Evolutionary conservation across 2,329 filamentous ascomycete species (phyloP).

Genomic region (Rhexocercosporidium sp.): DNA sequence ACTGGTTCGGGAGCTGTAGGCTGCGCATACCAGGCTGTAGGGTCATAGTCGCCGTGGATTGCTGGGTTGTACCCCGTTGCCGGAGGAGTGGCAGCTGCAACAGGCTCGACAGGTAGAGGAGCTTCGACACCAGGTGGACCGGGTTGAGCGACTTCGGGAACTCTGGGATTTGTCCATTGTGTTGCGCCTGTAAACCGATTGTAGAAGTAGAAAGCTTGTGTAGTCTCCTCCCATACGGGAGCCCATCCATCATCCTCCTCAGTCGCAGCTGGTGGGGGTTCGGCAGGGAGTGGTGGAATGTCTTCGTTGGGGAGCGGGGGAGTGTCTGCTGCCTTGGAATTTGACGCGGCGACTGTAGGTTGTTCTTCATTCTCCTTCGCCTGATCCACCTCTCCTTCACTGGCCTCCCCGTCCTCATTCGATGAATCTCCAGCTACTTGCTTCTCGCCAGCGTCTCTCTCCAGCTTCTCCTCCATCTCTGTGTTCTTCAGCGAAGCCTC

Average conservation of each 20-base stretch:
- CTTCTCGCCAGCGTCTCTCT: background rate
- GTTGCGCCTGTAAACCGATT: constrained; percentile 77
- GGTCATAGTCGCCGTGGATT: constrained; percentile 96
- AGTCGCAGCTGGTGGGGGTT: constrained; percentile 48
- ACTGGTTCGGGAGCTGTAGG: constrained; percentile 48
- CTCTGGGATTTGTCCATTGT: constrained; percentile 87
- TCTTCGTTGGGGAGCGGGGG: constrained; percentile 41
- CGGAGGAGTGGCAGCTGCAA: constrained; percentile 41
- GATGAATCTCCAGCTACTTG: background rate
- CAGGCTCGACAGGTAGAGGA: constrained; percentile 35
- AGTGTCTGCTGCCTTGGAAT: constrained; percentile 14
- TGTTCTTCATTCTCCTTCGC: constrained; percentile 19
- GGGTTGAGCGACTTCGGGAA: constrained; percentile 52
- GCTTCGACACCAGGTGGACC: constrained; percentile 41
- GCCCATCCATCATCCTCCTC: constrained; percentile 81
- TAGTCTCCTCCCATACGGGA: constrained; percentile 73
- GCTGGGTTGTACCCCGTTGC: constrained; percentile 85
- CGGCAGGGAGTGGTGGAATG: constrained; percentile 48
- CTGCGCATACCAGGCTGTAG: constrained; percentile 91
- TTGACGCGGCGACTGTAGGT: constrained; percentile 12
- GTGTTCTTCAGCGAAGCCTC: background rate
- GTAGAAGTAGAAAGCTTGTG: constrained; percentile 80
- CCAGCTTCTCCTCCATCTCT: background rate
- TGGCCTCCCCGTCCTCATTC: constrained; percentile 17
- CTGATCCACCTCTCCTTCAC: constrained; percentile 18